Percentiles rank a stretch among this genome's conserved stretches.
Conservation (phyloP, 441 rosid species). For the Metrosideros polymorpha region DNA sequence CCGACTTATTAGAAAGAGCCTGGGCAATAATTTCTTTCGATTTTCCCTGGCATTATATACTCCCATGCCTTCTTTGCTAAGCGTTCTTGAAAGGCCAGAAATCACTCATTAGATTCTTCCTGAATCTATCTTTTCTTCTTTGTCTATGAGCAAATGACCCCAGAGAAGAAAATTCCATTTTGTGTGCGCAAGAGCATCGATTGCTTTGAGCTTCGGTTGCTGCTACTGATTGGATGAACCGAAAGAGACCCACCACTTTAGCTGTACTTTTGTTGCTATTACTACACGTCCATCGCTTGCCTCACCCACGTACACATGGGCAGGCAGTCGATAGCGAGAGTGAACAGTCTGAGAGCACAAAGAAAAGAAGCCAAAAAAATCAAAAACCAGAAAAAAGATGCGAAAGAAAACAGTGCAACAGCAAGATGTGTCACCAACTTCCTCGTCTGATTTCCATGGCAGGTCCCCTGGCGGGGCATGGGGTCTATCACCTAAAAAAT, state of each 20-base stretch:
- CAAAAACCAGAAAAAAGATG: neutral
- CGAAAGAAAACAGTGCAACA: neutral
- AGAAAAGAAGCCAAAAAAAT: too few species aligned
- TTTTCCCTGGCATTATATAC: neutral
- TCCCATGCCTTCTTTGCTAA: slow-evolving; percentile 1
- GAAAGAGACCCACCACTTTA: slow-evolving; percentile 16
- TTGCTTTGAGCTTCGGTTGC: neutral
- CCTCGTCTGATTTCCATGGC: neutral
- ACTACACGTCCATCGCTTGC: neutral
- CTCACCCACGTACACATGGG: neutral
- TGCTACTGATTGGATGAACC: slow-evolving; percentile 13
- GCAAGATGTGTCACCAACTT: neutral
- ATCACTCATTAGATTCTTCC: slow-evolving; percentile 12
- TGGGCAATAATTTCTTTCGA: neutral
- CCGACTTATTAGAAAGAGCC: neutral
- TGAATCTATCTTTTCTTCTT: neutral
- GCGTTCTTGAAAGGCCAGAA: neutral
- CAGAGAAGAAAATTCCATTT: neutral
- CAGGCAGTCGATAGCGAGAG: neutral
- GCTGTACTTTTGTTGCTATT: neutral
- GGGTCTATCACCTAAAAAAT: neutral
- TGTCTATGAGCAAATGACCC: neutral
- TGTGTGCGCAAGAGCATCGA: neutral
- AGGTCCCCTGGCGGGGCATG: neutral
- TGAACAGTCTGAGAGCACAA: neutral